Base-by-base conservation (phyloP, 1,139 yeast species). In the Geotrichum europaeum region DNA sequence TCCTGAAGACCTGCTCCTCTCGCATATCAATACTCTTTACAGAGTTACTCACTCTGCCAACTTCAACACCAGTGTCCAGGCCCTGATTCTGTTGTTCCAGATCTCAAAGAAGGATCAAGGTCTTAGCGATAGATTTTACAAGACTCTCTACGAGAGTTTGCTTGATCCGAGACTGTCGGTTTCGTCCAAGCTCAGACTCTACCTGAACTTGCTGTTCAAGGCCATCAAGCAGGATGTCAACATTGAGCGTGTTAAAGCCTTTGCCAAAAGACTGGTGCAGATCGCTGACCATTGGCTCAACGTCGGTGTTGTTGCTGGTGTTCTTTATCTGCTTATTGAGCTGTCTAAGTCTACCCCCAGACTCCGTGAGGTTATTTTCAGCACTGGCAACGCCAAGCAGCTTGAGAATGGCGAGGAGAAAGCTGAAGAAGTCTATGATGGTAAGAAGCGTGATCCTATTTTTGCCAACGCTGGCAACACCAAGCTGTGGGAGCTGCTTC, bases 1-100 rank as follows among this genome's bases (percentile, higher is more conserved):
- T 61, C 88, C 96, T 9, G 80, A 84, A 58, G 85, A 84, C 24
- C 82, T 84, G 9, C 92, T 89, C 73, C 84, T 85, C 65, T 79
- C 81, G 64, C 98, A 95, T 75, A 79, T 92, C 70, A 86, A 90
- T 69, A 87, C 96, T 0, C 78, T 94, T 62, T 95, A 87, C 79
- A 84, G 84, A 70, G 92, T 94, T 70, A 92, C 98, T 2, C 98
- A 94, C 73, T 87, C 97, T 25, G 84, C 96, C 34, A 95, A 95
- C 73, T 92, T 94, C 78, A 91, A 90, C 73, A 94, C 99, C 2
- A 86, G 96, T 10, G 86, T 95, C 40, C 99, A 95, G 77, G 96
- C 99, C 0, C 80, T 95, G 66, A 86, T 88, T 36, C 82, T 94
- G 69, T 84, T 94, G 59, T 84, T 87, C 73, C 97, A 90, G 71